phyloP scores from a whole-genome alignment of 176 grass and related monocot species.

The Carex cristatella region DNA sequence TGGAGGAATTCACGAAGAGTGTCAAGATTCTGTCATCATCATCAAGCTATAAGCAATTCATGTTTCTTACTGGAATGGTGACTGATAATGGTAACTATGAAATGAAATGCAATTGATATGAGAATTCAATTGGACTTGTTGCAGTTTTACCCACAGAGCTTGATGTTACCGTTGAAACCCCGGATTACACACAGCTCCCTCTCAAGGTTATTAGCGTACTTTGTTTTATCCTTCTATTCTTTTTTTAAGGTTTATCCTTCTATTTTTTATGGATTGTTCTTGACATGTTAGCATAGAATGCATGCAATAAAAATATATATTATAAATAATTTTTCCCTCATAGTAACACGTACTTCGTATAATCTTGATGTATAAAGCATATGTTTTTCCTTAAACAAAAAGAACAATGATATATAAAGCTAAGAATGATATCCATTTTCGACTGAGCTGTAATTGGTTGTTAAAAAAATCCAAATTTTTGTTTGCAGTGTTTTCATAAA shows the following conservation, averaged over 20 bases:
- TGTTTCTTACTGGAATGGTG: not conserved
- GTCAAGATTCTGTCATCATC: not conserved
- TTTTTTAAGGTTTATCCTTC: not conserved
- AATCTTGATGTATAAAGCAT: too few species aligned
- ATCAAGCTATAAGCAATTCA: not conserved
- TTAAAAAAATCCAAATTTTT: too few species aligned
- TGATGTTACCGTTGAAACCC: constrained; percentile 76
- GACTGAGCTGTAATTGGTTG: too few species aligned
- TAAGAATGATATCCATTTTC: too few species aligned
- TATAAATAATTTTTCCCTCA: not conserved
- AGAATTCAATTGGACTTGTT: constrained; percentile 12
- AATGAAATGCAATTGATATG: not conserved
- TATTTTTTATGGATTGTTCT: not conserved
- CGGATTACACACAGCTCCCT: constrained; percentile 75
- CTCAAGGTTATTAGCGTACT: constrained; percentile 55
- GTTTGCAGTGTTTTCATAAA: too few species aligned
- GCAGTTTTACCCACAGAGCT: constrained; percentile 80
- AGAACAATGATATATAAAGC: too few species aligned
- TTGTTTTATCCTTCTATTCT: not conserved
- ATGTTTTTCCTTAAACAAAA: too few species aligned
- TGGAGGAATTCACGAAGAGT: not conserved
- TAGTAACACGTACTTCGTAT: not conserved
- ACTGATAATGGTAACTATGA: constrained; percentile 6
- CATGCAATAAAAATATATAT: not conserved
- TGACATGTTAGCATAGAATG: not conserved